phyloP scores from a whole-genome alignment of 805 yeast species.

The Myxozyma neglecta region DNA sequence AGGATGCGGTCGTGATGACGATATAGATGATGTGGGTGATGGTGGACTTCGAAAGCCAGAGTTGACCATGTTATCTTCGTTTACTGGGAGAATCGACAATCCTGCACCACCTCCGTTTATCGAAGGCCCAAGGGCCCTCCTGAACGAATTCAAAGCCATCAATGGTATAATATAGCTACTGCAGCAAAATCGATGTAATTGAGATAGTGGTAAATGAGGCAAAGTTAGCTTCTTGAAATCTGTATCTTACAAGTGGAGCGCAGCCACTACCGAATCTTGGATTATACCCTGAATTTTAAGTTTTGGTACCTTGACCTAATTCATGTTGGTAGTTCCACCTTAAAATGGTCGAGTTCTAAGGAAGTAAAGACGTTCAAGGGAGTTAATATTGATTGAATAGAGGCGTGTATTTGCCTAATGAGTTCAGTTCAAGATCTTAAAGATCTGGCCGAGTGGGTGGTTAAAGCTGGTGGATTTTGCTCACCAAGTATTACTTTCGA shows the following conservation, averaged over 20 bases:
- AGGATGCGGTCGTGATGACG: constrained; percentile 24
- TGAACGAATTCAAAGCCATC: constrained; percentile 12
- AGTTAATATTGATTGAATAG: neutral
- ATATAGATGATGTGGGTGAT: constrained; percentile 26
- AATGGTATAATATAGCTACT: neutral
- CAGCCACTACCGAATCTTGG: neutral
- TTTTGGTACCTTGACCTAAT: neutral
- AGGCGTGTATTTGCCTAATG: neutral
- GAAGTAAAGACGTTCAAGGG: too few relatives aligned
- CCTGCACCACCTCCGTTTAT: constrained; percentile 1
- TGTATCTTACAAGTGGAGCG: too few relatives aligned
- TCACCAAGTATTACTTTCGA: constrained; percentile 13
- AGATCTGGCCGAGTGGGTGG: constrained; percentile 19
- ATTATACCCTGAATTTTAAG: neutral
- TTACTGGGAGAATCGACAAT: constrained; percentile 14
- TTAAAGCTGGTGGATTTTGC: constrained; percentile 18
- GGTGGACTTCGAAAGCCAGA: constrained; percentile 16
- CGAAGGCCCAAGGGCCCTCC: constrained; percentile 18
- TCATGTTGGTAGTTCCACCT: neutral
- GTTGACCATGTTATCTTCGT: constrained; percentile 4
- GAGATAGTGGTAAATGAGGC: neutral
- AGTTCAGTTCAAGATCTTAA: constrained; percentile 1
- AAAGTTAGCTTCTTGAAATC: too few relatives aligned
- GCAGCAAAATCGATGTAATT: neutral
- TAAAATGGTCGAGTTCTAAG: neutral